Evolutionary conservation across 352 stramenopile species (phyloP).

Genomic region (Globisporangium megalacanthum): DNA sequence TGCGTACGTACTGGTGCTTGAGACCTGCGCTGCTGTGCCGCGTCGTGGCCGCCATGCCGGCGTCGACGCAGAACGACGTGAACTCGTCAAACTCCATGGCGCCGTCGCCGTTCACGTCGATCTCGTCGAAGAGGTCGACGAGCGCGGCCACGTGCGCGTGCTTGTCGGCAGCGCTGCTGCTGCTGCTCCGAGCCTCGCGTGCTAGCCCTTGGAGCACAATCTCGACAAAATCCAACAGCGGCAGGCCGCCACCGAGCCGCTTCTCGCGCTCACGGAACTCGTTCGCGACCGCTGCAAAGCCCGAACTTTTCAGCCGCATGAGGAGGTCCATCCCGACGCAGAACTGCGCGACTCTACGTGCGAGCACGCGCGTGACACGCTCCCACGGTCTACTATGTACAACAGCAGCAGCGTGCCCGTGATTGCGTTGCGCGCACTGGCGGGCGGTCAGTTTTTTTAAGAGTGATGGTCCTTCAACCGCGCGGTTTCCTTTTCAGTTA

Average conservation of each 20-base stretch:
- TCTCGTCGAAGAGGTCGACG: constrained; percentile 79
- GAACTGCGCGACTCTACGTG: no score
- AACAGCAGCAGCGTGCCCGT: no score
- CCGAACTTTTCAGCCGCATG: constrained; percentile 72
- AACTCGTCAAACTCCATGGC: constrained; percentile 86
- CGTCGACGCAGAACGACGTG: constrained; percentile 83
- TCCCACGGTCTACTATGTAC: no score
- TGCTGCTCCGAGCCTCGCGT: constrained; percentile 6
- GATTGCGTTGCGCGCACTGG: no score
- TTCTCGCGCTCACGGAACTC: constrained; percentile 67
- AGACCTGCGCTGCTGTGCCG: constrained; percentile 24
- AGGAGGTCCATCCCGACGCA: constrained; percentile 59
- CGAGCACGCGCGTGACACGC: no score
- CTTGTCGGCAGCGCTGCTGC: constrained; percentile 42
- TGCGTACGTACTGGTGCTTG: constrained; percentile 72
- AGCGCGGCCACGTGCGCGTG: constrained; percentile 47
- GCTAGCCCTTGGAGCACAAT: constrained; percentile 65
- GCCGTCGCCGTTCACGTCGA: constrained; percentile 86
- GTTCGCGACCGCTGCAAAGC: constrained; percentile 74
- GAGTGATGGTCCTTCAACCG: no score
- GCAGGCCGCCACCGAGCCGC: constrained; percentile 46
- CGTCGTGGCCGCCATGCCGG: constrained; percentile 67
- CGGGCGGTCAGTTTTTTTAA: no score
- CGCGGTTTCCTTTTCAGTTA: no score
- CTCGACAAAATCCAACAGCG: constrained; percentile 73